Evolutionary conservation across 169 alveolate species (phyloP), one percentile per base, ranked within the genome.

Genomic region (Ichthyophthirius multifiliis): DNA sequence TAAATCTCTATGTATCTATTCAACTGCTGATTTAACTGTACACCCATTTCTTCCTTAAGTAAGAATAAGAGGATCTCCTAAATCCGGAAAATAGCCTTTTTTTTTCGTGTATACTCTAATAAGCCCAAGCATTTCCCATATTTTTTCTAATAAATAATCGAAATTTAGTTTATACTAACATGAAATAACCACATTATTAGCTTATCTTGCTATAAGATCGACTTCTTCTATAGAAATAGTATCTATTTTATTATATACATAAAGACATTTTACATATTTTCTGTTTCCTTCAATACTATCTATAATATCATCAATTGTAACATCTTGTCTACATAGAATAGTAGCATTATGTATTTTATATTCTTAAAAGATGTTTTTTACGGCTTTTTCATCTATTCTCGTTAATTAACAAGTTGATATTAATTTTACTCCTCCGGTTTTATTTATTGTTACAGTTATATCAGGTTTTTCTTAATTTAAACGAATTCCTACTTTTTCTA

Each of bases 201-300:
- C 90, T 55, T 79, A 77, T 55, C 94, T 86, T 15, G 96, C 96
- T 31, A 96, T 80, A 35, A 86, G 90, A 83, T 94, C 96, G 5
- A 96, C 96, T 77, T 94, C 98, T 82, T 92, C 96, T 85, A 96
- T 88, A 30, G 94, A 88, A 55, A 96, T 91, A 13, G 88, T 90
- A 79, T 96, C 98, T 12, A 97, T 96, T 88, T 97, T 97, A 88
- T 97, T 96, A 86, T 95, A 93, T 12, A 96, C 98, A 89, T 96
- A 96, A 16, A 97, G 78, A 83, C 98, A 95, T 67, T 96, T 97
- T 31, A 96, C 91, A 85, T 97, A 98, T 76, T 92, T 92, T 90
- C 99, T 76, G 84, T 93, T 94, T n/a, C 96, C 97, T 93, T 96
- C 98, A 76, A 96, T 89, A 32, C 93, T 91, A 89, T 96, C 98